A percentile compares a stretch with the other conserved stretches of the same genome.
These are phyloP conservation scores for Talaromyces sp. DNA, from an alignment of 2,329 filamentous ascomycete species.

Conservation along the genomic window DNA sequence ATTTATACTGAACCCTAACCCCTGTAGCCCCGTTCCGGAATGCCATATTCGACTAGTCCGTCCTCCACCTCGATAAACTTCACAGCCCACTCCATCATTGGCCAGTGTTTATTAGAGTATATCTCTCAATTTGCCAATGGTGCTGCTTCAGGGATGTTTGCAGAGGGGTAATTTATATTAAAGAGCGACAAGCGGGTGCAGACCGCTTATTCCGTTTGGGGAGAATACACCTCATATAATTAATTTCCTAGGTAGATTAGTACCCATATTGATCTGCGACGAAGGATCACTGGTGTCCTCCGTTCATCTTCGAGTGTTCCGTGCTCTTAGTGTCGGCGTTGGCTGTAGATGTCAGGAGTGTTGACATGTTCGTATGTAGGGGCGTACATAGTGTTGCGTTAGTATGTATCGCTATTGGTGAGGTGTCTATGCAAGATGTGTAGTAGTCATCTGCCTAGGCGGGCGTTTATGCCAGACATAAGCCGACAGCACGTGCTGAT, in stretches of 20 bases:
- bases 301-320: background rate
- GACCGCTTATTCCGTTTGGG: background rate
- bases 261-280: background rate
- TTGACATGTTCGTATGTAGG: too few relatives aligned
- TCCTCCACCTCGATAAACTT: background rate
- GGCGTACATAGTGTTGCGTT: too few relatives aligned
- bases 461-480: too few relatives aligned
- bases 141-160: background rate
- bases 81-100: background rate
- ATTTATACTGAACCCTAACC: background rate
- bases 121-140: background rate
- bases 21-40: background rate
- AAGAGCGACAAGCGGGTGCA: background rate
- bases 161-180: background rate
- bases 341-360: too few relatives aligned
- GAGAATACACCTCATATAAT: background rate
- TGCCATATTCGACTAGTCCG: background rate
- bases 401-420: too few relatives aligned
- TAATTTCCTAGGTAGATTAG: too few relatives aligned
- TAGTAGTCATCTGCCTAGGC: too few relatives aligned
- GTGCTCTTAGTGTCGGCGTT: background rate
- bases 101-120: background rate
- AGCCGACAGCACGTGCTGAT: too few relatives aligned
- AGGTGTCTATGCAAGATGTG: too few relatives aligned
- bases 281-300: background rate